Percentiles rank a stretch among this genome's conserved stretches.
Evolutionary conservation across 2,329 filamentous ascomycete species (phyloP).

Genomic region (Fusarium anthophilum): DNA sequence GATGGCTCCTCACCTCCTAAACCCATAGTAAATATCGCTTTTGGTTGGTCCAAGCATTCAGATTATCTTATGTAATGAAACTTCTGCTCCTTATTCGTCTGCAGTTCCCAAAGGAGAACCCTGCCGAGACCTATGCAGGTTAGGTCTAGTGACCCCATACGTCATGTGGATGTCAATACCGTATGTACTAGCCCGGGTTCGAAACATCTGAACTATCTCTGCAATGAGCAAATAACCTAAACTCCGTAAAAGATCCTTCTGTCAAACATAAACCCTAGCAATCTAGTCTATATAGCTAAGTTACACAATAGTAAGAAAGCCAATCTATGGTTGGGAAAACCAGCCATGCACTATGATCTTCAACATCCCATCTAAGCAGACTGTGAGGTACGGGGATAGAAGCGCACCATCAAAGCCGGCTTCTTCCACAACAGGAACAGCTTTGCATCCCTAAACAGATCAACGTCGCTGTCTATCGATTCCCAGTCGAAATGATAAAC

Average conservation of each 20-base stretch:
- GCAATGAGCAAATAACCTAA: neutral
- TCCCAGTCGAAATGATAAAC: neutral
- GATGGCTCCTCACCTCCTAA: neutral
- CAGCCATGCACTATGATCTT: neutral
- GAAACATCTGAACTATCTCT: neutral
- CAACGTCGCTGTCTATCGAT: neutral
- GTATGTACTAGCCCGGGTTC: neutral
- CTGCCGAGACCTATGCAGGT: neutral
- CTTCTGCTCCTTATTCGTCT: too few relatives aligned
- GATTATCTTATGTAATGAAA: too few relatives aligned
- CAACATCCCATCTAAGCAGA: neutral
- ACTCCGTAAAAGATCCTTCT: rapidly evolving
- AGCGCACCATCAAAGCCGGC: neutral
- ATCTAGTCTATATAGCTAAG: neutral
- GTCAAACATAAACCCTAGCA: neutral
- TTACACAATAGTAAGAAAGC: neutral
- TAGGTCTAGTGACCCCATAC: neutral
- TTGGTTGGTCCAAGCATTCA: too few relatives aligned
- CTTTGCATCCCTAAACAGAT: neutral
- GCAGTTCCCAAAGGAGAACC: neutral
- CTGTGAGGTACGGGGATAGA: neutral
- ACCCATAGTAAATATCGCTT: neutral
- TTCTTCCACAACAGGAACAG: neutral
- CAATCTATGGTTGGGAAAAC: neutral
- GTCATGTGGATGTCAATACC: neutral